These are phyloP conservation scores for Ceratopteris richardii DNA, from an alignment of 75 land plant species.

Conservation along the genomic window DNA sequence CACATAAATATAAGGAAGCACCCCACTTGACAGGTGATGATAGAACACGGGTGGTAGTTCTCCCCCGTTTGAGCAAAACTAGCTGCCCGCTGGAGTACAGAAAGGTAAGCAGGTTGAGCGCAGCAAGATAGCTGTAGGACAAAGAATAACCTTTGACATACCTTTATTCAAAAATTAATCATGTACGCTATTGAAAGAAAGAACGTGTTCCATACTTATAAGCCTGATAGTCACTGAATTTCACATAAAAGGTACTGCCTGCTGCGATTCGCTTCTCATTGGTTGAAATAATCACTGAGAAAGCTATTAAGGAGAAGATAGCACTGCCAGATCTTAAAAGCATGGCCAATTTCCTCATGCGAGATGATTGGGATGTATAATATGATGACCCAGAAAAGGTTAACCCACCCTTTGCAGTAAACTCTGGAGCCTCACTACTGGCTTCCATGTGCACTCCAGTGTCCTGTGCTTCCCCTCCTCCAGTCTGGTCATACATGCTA, in stretches of 20 bases:
- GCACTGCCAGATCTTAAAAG: neutral
- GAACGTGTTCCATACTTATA: neutral
- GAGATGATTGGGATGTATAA: neutral
- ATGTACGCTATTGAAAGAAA: neutral
- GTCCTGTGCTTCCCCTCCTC: no score
- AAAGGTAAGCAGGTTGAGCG: constrained; percentile 2
- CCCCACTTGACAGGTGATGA: neutral
- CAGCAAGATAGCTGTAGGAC: constrained; percentile 2
- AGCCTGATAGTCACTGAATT: constrained; percentile 2
- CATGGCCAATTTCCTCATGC: neutral
- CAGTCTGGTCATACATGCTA: no score
- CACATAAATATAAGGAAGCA: neutral
- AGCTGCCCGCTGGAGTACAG: constrained; percentile 1
- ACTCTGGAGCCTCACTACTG: no score
- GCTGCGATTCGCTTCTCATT: neutral
- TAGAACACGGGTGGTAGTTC: neutral
- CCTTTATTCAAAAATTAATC: no score
- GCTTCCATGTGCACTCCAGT: no score
- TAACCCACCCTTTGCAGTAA: no score
- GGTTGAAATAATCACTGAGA: neutral
- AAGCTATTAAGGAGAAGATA: neutral
- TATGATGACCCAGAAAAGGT: neutral
- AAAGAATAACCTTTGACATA: neutral
- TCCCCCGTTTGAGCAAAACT: neutral
- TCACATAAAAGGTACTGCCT: neutral